Evolutionary conservation across 768 basidiomycete species (phyloP).

Genomic region (Rhizopogon rudus): DNA sequence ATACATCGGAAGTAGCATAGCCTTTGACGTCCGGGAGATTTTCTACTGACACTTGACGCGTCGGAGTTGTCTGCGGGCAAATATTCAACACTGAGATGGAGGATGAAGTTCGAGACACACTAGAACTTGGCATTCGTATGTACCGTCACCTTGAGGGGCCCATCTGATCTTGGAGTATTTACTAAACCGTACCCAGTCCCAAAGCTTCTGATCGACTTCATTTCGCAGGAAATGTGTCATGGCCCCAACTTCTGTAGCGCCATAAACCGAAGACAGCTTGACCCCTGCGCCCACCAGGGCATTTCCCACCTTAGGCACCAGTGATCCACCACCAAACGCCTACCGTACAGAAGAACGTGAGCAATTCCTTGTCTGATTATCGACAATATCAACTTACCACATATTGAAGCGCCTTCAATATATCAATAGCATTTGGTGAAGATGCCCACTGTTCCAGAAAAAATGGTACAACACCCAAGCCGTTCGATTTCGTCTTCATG

Average conservation of each 20-base stretch:
- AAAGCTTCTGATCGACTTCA: conserved; percentile 17
- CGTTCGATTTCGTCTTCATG: conserved; percentile 20
- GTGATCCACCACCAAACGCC: conserved; percentile 35
- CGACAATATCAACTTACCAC: conserved; percentile 21
- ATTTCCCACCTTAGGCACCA: conserved; percentile 32
- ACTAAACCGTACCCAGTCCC: conserved; percentile 32
- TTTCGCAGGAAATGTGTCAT: conserved; percentile 3
- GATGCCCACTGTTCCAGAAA: conserved; percentile 34
- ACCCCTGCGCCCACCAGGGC: conserved; percentile 28
- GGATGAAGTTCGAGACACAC: conserved; percentile 15
- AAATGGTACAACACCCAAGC: conserved; percentile 32
- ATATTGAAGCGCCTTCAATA: conserved; percentile 18
- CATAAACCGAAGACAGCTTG: conserved; percentile 28
- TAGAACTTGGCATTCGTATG: conserved; percentile 34
- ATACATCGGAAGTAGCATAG: conserved; percentile 39
- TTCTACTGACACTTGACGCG: conserved; percentile 9
- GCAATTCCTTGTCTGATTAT: too few relatives aligned
- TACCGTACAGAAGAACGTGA: conserved; percentile 7
- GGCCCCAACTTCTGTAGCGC: conserved; percentile 26
- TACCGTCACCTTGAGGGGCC: conserved; percentile 26
- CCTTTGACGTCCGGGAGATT: conserved; percentile 36
- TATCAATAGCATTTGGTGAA: conserved; percentile 17
- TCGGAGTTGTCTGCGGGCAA: conserved; percentile 2
- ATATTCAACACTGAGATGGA: not conserved
- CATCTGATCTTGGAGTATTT: conserved; percentile 18